Evolutionary conservation across 2,329 filamentous ascomycete genomes (phyloP).

Genomic region (Aureobasidium sp.): DNA sequence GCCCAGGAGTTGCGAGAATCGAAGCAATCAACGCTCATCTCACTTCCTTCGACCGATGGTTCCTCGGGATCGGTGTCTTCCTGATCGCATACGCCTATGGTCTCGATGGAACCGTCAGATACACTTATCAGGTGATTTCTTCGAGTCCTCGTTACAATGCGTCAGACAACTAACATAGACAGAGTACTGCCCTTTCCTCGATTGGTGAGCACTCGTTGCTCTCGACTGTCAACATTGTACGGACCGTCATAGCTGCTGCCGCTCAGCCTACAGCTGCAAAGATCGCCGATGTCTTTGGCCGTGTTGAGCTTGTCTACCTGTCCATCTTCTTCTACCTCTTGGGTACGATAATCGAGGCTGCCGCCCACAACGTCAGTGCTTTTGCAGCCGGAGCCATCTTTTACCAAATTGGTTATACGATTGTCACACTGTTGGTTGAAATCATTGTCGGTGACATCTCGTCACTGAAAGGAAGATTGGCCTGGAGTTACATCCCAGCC

Average conservation of each 20-base stretch:
- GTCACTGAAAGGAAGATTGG: slow-evolving; percentile 51
- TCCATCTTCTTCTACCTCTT: slow-evolving; percentile 49
- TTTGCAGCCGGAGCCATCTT: slow-evolving; percentile 52
- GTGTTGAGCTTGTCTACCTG: slow-evolving; percentile 48
- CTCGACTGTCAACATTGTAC: slow-evolving; percentile 50
- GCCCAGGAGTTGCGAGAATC: slow-evolving; percentile 50
- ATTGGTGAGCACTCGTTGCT: slow-evolving; percentile 47
- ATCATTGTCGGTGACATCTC: slow-evolving; percentile 57
- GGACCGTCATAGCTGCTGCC: slow-evolving; percentile 51
- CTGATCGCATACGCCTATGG: slow-evolving; percentile 56
- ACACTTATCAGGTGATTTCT: slow-evolving; percentile 37
- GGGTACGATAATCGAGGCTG: slow-evolving; percentile 48
- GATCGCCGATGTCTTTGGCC: slow-evolving; percentile 50
- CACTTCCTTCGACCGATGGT: slow-evolving; percentile 42
- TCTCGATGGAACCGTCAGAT: slow-evolving; percentile 49
- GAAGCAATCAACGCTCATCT: slow-evolving; percentile 48
- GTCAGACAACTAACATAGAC: neutral
- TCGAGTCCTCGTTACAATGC: neutral
- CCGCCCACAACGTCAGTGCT: slow-evolving; percentile 37
- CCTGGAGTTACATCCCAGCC: slow-evolving; percentile 58
- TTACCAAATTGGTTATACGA: slow-evolving; percentile 56
- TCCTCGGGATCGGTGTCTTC: slow-evolving; percentile 54
- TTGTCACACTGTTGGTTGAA: slow-evolving; percentile 52
- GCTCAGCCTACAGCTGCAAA: slow-evolving; percentile 48
- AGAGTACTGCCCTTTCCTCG: slow-evolving; percentile 45